phyloP scores from a whole-genome alignment of 2,329 filamentous ascomycete genomes.

The Fusarium avenaceum region DNA sequence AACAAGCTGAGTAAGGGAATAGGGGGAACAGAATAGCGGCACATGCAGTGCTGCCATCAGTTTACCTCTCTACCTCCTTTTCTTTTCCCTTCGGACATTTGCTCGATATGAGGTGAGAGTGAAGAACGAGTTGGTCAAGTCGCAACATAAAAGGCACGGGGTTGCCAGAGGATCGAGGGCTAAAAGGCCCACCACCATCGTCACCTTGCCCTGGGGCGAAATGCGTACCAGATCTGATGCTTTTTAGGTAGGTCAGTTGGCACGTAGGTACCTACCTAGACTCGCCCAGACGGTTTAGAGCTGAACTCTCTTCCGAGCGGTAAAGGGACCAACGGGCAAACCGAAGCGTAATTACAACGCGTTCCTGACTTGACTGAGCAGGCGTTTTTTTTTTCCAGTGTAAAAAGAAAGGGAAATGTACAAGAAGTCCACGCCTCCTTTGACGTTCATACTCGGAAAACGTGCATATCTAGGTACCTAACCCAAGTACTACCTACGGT shows the following conservation, averaged over 20 bases:
- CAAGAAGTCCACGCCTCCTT: slow-evolving; percentile 4
- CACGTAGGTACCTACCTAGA: slow-evolving; percentile 12
- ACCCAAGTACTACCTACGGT: background rate
- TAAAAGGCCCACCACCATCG: slow-evolving; percentile 35
- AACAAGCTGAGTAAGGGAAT: background rate
- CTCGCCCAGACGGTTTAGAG: slow-evolving; percentile 27
- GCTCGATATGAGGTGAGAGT: slow-evolving; percentile 13
- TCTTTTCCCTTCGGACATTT: background rate
- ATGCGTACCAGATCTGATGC: slow-evolving; percentile 37
- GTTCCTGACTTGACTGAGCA: slow-evolving; percentile 34
- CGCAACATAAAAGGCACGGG: slow-evolving; percentile 38
- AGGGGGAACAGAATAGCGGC: background rate
- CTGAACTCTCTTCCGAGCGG: slow-evolving; percentile 37
- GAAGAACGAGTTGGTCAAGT: slow-evolving; percentile 23
- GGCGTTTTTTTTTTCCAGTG: background rate
- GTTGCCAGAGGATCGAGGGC: slow-evolving; percentile 42
- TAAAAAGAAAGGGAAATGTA: background rate
- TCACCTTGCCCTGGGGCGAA: slow-evolving; percentile 41
- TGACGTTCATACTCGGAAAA: background rate
- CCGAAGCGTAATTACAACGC: slow-evolving; percentile 22
- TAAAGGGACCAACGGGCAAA: slow-evolving; percentile 25
- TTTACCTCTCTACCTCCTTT: background rate
- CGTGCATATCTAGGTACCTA: background rate
- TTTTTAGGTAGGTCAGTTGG: slow-evolving; percentile 5
- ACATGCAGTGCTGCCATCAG: background rate